A percentile compares a stretch with the other conserved stretches of the same genome.
These are phyloP conservation scores for Aureobasidium vineae DNA, from an alignment of 2,329 filamentous ascomycete genomes.

Conservation along the genomic window DNA sequence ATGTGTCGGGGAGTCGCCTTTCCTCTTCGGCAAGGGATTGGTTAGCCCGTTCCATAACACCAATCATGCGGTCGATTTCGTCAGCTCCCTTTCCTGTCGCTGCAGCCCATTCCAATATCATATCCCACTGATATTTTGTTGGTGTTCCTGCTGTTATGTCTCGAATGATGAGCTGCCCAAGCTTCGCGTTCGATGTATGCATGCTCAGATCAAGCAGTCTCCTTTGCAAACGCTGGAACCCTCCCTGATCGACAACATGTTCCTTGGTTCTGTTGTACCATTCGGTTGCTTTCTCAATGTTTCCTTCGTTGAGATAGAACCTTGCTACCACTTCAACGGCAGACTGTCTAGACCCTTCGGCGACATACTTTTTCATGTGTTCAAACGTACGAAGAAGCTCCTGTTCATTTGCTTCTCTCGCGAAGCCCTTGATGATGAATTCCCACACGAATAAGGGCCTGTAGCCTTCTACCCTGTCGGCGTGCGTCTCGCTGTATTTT, in stretches of 20 bases:
- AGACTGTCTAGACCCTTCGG: not conserved
- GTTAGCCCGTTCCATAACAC: constrained; percentile 54
- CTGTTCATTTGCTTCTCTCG: constrained; percentile 56
- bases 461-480: not conserved
- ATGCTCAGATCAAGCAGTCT: constrained; percentile 30
- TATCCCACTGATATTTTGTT: constrained; percentile 58
- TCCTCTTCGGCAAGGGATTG: constrained; percentile 48
- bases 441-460: constrained; percentile 25
- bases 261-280: constrained; percentile 63
- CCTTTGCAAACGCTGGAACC: not conserved
- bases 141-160: constrained; percentile 35
- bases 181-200: constrained; percentile 56
- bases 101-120: constrained; percentile 72
- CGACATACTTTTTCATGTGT: constrained; percentile 46
- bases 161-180: constrained; percentile 61
- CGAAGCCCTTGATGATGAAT: constrained; percentile 56
- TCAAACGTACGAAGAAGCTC: constrained; percentile 58
- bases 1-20: constrained; percentile 49
- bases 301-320: constrained; percentile 61
- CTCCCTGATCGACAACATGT: constrained; percentile 34
- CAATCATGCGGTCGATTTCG: constrained; percentile 70
- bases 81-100: constrained; percentile 68
- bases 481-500: not conserved
- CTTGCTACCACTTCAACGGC: constrained; percentile 40
- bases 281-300: constrained; percentile 60